These are phyloP conservation scores for Erodium chrysanthum DNA, from an alignment of 441 rosid genomes.

Conservation along the genomic window DNA sequence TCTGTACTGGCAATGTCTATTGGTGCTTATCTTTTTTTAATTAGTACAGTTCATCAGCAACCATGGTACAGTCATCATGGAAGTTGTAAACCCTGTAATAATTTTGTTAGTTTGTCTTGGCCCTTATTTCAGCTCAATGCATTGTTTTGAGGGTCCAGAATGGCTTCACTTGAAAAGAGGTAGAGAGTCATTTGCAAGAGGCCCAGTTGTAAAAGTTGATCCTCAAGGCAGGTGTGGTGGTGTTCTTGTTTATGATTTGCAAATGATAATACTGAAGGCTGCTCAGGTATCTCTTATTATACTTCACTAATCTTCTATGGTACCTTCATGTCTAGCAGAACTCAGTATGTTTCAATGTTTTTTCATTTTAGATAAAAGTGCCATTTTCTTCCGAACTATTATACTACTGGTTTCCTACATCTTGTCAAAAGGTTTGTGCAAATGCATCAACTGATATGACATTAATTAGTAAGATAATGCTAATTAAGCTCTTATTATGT, in stretches of 20 bases:
- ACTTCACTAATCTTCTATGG: constrained; percentile 15
- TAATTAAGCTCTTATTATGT: too few species aligned
- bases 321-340: constrained; percentile 2
- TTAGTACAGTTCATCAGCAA: background rate
- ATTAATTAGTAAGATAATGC: too few species aligned
- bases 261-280: constrained; percentile 94
- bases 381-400: too few species aligned
- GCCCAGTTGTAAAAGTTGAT: constrained; percentile 78
- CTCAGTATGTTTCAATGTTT: background rate
- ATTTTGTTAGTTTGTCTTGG: constrained; percentile 9
- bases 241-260: constrained; percentile 85
- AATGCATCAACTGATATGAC: too few species aligned
- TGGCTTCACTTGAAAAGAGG: constrained; percentile 95
- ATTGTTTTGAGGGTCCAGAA: constrained; percentile 93
- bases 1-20: background rate
- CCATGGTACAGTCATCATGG: background rate
- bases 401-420: too few species aligned
- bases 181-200: constrained; percentile 81
- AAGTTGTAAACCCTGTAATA: constrained; percentile 8
- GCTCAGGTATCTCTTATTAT: constrained; percentile 56
- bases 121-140: constrained; percentile 76
- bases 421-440: too few species aligned
- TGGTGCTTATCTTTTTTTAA: background rate
- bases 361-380: too few species aligned
- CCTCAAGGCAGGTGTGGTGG: constrained; percentile 98